These are phyloP conservation scores for Puccinia hordei DNA, from an alignment of 1,284 basidiomycete genomes.

Conservation along the genomic window DNA sequence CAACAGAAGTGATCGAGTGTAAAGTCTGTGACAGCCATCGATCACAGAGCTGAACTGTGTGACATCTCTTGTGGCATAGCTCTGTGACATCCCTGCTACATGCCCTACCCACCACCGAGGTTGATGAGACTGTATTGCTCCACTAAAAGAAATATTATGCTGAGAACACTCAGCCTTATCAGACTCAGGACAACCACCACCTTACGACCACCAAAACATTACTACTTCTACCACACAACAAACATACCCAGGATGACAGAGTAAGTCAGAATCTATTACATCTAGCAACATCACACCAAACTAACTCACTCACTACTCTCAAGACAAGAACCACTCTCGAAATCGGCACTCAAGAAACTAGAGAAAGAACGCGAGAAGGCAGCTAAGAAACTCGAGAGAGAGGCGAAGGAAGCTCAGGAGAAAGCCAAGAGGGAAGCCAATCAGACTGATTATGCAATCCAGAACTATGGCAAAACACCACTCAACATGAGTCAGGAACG, in stretches of 20 bases:
- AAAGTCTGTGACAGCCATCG: too few species aligned
- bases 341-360: constrained; percentile 47
- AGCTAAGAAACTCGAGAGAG: constrained; percentile 25
- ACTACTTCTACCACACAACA: not conserved
- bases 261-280: not conserved
- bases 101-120: too few species aligned
- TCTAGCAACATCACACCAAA: not conserved
- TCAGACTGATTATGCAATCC: constrained; percentile 71
- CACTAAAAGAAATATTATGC: too few species aligned
- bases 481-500: constrained; percentile 84
- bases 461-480: constrained; percentile 86
- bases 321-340: constrained; percentile 43
- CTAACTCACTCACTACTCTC: constrained; percentile 37
- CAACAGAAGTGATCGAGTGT: too few species aligned
- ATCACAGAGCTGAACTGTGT: too few species aligned
- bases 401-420: constrained; percentile 18
- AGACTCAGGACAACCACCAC: not conserved
- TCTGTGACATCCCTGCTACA: not conserved
- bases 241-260: not conserved
- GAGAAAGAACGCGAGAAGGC: constrained; percentile 46
- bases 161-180: not conserved
- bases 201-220: not conserved
- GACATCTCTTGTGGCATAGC: not conserved
- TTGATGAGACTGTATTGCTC: too few species aligned
- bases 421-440: constrained; percentile 27